Percentiles rank a stretch among this genome's conserved stretches.
phyloP scores from a whole-genome alignment of 768 basidiomycete species.

The Termitomyces sp. region DNA sequence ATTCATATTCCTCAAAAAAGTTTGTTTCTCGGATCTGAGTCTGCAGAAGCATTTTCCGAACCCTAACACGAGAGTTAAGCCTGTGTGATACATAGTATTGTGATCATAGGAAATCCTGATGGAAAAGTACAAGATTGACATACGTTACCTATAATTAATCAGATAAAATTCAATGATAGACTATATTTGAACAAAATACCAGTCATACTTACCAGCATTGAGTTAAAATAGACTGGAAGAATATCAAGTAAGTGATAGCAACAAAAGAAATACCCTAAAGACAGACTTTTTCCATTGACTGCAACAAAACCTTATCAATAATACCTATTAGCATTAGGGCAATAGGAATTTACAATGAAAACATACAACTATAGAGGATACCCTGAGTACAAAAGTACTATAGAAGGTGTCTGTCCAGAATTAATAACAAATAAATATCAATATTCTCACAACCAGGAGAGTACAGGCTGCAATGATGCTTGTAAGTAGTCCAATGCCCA shows the following conservation, averaged over 20 bases:
- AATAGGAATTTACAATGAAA: neutral
- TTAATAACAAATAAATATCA: neutral
- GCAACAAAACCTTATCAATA: neutral
- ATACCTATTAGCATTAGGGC: neutral
- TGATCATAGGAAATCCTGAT: neutral
- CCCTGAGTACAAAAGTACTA: neutral
- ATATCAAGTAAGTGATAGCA: neutral
- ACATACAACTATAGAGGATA: neutral
- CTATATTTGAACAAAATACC: neutral
- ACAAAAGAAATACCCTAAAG: neutral
- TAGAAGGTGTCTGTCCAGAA: neutral
- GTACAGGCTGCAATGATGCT: neutral
- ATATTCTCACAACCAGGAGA: neutral
- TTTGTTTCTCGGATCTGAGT: neutral
- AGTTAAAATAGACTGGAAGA: neutral
- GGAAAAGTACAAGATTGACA: neutral
- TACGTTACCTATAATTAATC: neutral
- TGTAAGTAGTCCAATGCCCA: neutral
- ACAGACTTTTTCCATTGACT: neutral
- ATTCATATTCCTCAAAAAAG: neutral
- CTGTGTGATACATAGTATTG: neutral
- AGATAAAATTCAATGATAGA: neutral
- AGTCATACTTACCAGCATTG: neutral
- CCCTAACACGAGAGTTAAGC: neutral
- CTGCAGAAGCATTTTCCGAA: neutral